Conservation (phyloP, 1,284 basidiomycete genomes). For the Ganoderma lingzhi region DNA sequence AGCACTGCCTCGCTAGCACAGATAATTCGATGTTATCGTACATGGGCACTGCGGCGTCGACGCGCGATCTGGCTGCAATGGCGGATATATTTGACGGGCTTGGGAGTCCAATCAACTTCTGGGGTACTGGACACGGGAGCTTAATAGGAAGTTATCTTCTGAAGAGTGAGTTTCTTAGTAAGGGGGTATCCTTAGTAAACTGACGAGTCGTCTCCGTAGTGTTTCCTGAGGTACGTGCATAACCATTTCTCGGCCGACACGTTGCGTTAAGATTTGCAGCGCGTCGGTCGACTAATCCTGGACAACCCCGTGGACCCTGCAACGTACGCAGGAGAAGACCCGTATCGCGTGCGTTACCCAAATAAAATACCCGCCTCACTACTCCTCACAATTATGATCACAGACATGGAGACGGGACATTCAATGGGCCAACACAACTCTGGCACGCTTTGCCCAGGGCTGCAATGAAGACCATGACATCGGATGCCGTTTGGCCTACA, state of each 20-base stretch:
- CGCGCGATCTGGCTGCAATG: conserved; percentile 25
- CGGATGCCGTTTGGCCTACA: neutral
- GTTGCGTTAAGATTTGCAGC: neutral
- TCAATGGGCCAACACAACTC: neutral
- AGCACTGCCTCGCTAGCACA: conserved; percentile 8
- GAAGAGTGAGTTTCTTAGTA: conserved; percentile 17
- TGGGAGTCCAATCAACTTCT: conserved; percentile 25
- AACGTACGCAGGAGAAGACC: neutral
- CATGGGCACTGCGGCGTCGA: conserved; percentile 26
- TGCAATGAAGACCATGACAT: neutral
- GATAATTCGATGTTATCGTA: conserved; percentile 14
- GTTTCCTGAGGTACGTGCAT: conserved; percentile 21
- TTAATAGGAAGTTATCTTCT: conserved; percentile 26
- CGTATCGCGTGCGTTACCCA: neutral
- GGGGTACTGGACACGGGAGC: conserved; percentile 21
- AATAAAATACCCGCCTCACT: neutral
- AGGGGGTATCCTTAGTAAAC: neutral
- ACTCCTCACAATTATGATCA: neutral
- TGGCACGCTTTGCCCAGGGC: neutral
- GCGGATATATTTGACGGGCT: conserved; percentile 26
- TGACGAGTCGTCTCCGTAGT: conserved; percentile 9
- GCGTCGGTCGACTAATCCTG: conserved; percentile 20
- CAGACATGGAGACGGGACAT: neutral
- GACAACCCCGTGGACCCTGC: conserved; percentile 18
- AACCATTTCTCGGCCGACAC: neutral